Conservation (phyloP, 23 red algal species). For the Cyanidiococcus yangmingshanensis region DNA sequence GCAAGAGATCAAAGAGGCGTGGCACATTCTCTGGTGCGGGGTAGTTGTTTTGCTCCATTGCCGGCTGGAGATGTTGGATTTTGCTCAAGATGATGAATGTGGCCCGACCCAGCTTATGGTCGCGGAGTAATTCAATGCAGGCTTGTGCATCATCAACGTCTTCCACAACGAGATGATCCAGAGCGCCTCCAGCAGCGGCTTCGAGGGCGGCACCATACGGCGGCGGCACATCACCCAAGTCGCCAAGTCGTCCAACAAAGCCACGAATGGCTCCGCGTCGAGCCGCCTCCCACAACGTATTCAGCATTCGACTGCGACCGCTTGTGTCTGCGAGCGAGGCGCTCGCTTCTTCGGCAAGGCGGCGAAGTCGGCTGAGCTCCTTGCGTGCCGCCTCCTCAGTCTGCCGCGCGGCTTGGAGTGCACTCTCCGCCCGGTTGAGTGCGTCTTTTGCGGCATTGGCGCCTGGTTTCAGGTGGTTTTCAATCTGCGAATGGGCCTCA, state of each 20-base stretch:
- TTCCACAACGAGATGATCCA: slow-evolving; percentile 77
- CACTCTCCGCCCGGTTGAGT: not conserved
- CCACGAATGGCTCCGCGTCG: slow-evolving; percentile 40
- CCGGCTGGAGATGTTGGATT: slow-evolving; percentile 43
- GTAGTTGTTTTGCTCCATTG: slow-evolving; percentile 28
- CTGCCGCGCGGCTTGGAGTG: not conserved
- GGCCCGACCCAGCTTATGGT: slow-evolving; percentile 54
- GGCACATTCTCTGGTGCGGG: slow-evolving; percentile 15
- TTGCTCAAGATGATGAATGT: slow-evolving; percentile 98
- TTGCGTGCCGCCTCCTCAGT: slow-evolving; percentile 4
- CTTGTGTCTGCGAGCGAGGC: slow-evolving; percentile 23
- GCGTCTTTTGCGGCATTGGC: not conserved
- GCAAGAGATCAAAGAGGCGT: slow-evolving; percentile 30
- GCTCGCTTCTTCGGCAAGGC: slow-evolving; percentile 41
- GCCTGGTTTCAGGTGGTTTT: not conserved
- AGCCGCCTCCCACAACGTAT: slow-evolving; percentile 32
- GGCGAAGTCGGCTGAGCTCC: slow-evolving; percentile 9
- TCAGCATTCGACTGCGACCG: slow-evolving; percentile 30
- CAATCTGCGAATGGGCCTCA: slow-evolving; percentile 11
- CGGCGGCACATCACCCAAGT: slow-evolving; percentile 46
- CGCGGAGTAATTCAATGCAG: slow-evolving; percentile 67
- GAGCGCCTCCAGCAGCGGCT: slow-evolving; percentile 51
- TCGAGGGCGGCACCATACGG: slow-evolving; percentile 45
- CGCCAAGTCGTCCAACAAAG: slow-evolving; percentile 70
- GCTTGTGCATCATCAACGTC: slow-evolving; percentile 66